A percentile compares a stretch with the other conserved stretches of the same genome.
phyloP scores from a whole-genome alignment of 192 early-diverging fungal genomes.

The Backusella tuberculispora region DNA sequence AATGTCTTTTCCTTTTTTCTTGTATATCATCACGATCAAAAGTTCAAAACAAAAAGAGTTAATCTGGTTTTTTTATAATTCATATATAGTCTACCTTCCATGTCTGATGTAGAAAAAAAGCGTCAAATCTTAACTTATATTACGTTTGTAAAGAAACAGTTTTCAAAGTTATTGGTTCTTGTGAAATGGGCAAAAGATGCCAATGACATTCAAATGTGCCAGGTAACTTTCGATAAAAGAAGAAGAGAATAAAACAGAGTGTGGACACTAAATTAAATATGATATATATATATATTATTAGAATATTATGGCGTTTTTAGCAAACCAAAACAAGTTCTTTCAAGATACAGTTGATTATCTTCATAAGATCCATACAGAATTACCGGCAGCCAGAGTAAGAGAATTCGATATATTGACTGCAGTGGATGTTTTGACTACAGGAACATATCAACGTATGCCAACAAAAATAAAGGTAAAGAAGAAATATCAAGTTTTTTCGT shows the following conservation, averaged over 20 bases:
- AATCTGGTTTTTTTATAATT: constrained; percentile 8
- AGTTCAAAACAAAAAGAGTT: not conserved
- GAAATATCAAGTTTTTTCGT: not conserved
- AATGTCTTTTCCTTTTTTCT: constrained; percentile 10
- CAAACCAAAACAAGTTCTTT: constrained; percentile 42
- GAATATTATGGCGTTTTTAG: constrained; percentile 45
- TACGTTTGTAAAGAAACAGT: constrained; percentile 63
- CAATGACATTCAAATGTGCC: constrained; percentile 70
- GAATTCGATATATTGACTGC: constrained; percentile 85
- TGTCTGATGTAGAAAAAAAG: constrained; percentile 59
- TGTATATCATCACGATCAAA: not conserved
- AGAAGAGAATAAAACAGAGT: constrained; percentile 4
- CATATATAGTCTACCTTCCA: constrained; percentile 55
- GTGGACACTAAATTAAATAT: not conserved
- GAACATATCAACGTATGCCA: constrained; percentile 82
- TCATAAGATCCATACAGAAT: constrained; percentile 43
- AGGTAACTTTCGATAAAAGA: constrained; percentile 44
- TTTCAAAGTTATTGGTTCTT: constrained; percentile 73
- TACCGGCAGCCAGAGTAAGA: constrained; percentile 60
- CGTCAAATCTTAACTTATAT: constrained; percentile 67
- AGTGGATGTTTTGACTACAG: constrained; percentile 84
- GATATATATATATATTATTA: no score
- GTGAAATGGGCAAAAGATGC: constrained; percentile 78
- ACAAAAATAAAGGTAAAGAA: constrained; percentile 64
- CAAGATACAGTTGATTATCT: constrained; percentile 41